These are phyloP conservation scores for Hemileccinum impolitum DNA, from an alignment of 768 basidiomycete genomes.

Conservation along the genomic window DNA sequence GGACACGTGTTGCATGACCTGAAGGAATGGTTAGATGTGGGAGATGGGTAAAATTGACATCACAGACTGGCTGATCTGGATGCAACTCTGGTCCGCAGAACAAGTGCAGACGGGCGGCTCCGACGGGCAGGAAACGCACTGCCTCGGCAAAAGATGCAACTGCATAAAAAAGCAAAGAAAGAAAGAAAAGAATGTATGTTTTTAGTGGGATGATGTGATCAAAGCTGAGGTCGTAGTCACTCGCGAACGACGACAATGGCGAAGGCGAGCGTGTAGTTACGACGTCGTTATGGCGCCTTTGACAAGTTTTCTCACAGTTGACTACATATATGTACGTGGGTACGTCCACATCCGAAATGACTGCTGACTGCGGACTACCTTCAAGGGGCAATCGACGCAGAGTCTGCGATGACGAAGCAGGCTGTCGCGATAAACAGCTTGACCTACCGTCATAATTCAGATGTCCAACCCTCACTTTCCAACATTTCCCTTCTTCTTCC, in stretches of 20 bases:
- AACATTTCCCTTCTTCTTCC: conserved; percentile 66
- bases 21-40: conserved; percentile 1
- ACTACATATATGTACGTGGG: background rate
- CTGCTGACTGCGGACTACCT: too few species aligned
- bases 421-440: conserved; percentile 43
- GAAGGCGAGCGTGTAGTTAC: background rate
- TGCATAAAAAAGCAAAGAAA: conserved; percentile 21
- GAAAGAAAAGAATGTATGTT: conserved; percentile 34
- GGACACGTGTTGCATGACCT: conserved; percentile 62
- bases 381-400: too few species aligned
- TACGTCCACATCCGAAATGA: too few species aligned
- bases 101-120: conserved; percentile 54
- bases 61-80: conserved; percentile 57
- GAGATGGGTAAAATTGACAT: background rate
- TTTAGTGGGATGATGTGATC: conserved; percentile 17
- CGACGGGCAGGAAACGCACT: conserved; percentile 51
- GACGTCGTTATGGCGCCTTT: conserved; percentile 1
- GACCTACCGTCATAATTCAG: conserved; percentile 53
- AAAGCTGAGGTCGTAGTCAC: conserved; percentile 24
- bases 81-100: conserved; percentile 50
- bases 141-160: conserved; percentile 37
- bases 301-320: background rate
- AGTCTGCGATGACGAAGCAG: background rate
- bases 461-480: conserved; percentile 49
- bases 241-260: conserved; percentile 12